Evolutionary conservation across 495 filamentous ascomycete genomes (phyloP).

Genomic region (Penicillium samsonianum): DNA sequence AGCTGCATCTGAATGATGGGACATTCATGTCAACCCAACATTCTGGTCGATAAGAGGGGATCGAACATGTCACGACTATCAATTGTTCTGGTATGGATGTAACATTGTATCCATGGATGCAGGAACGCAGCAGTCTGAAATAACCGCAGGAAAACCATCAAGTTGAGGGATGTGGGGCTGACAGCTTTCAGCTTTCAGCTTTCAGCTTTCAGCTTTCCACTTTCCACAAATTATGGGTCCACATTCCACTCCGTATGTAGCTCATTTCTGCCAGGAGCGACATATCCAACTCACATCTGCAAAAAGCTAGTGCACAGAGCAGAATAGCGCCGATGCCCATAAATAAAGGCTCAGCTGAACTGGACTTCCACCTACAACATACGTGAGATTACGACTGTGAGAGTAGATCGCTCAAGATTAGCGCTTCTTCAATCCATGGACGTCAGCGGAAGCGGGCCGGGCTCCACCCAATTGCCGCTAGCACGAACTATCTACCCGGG

Average conservation of each 20-base stretch:
- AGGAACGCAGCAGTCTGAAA: too few species aligned
- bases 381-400: neutral
- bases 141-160: too few species aligned
- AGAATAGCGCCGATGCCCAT: neutral
- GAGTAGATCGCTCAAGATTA: neutral
- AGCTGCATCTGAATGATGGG: too few species aligned
- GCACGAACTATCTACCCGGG: constrained; percentile 2
- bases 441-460: constrained; percentile 9
- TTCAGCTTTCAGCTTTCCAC: neutral
- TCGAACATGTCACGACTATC: neutral
- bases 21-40: neutral
- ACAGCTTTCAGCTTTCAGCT: neutral
- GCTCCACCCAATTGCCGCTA: constrained; percentile 2
- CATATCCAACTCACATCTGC: neutral
- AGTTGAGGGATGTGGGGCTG: neutral
- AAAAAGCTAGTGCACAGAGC: neutral
- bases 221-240: neutral
- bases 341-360: neutral
- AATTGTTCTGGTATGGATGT: neutral
- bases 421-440: neutral
- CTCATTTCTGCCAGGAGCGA: neutral
- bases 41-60: neutral
- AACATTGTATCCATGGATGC: neutral
- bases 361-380: neutral
- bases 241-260: too few species aligned